Evolutionary conservation across 495 filamentous ascomycete species (phyloP).

Genomic region (Penicillium salamii): DNA sequence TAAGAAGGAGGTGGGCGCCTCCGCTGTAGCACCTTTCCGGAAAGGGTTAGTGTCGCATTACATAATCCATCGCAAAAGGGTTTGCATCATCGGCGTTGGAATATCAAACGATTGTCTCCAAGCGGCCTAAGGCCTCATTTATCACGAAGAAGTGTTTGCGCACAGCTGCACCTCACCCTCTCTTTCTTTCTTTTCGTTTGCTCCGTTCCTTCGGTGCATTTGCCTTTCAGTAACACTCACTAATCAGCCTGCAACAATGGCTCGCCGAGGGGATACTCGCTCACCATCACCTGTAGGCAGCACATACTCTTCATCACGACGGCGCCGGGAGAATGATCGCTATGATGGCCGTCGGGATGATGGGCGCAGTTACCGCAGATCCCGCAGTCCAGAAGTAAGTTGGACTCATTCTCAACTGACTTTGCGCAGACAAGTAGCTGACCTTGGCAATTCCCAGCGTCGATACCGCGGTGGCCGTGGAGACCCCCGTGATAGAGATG

Average conservation of each 20-base stretch:
- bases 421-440: conserved; percentile 17
- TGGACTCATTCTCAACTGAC: not conserved
- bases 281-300: conserved; percentile 96
- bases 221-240: conserved; percentile 60
- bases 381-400: conserved; percentile 73
- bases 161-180: not conserved
- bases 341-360: conserved; percentile 67
- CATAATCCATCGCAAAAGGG: conserved; percentile 7
- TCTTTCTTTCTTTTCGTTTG: conserved; percentile 13
- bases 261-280: conserved; percentile 88
- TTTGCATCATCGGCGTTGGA: not conserved
- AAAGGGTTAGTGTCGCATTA: conserved; percentile 21
- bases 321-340: conserved; percentile 75
- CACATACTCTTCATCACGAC: conserved; percentile 72
- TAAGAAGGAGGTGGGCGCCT: conserved; percentile 17
- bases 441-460: conserved; percentile 42
- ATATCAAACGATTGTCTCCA: not conserved
- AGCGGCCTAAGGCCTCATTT: not conserved
- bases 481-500: conserved; percentile 55
- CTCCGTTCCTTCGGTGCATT: conserved; percentile 28
- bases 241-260: conserved; percentile 71
- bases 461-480: conserved; percentile 60
- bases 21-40: conserved; percentile 25
- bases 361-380: conserved; percentile 57
- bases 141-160: not conserved